Base-by-base conservation (phyloP, 345 rosid species). In the Acer negundo region DNA sequence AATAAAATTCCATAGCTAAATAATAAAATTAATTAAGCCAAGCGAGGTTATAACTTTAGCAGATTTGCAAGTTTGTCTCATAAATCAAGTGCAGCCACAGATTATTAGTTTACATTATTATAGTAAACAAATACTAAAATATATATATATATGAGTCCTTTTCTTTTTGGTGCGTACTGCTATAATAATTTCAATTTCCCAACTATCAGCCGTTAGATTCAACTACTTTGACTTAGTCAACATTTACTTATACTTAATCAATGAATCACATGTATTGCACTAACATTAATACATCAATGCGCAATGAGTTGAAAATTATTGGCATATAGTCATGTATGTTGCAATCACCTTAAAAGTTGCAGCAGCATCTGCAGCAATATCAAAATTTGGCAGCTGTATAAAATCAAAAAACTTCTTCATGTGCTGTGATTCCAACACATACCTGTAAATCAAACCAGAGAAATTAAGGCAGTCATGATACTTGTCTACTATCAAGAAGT, bases 341-440 rank as follows among this genome's bases (percentile, higher is more conserved):
- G 56, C 69, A 67, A 56, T 38, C 76, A 97, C 98, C 99, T 94
- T 97, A 84, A 97, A 94, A 63, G 99, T 93, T 11, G 96, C 98
- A 84, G 97, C 99, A 81, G 97, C 99, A 90, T 94, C 98, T 56
- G 99, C 98, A 70, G 98, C 94, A 82, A 97, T 85, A 74, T 97
- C 98, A 20, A 97, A 97, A 83, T 97, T 94, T 44, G 98, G 98
- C 80, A 97, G 93, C 83, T 91, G 98, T 81, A 97, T 97, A 78
- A 84, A 91, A 70, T 93, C 89, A 59, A 97, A 97, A 84, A 94
- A 91, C 86, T 93, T 94, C 92, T 90, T 97, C 87, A 94, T 82
- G 77, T 94, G 88, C 73, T 85, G 84, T 0, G 97, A 90, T 81
- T 97, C 98, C 87, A 97, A 83, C 78, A 97, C 97, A 82, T 93